phyloP scores from a whole-genome alignment of 257 asterid genomes.

The Ilex aquifolium region DNA sequence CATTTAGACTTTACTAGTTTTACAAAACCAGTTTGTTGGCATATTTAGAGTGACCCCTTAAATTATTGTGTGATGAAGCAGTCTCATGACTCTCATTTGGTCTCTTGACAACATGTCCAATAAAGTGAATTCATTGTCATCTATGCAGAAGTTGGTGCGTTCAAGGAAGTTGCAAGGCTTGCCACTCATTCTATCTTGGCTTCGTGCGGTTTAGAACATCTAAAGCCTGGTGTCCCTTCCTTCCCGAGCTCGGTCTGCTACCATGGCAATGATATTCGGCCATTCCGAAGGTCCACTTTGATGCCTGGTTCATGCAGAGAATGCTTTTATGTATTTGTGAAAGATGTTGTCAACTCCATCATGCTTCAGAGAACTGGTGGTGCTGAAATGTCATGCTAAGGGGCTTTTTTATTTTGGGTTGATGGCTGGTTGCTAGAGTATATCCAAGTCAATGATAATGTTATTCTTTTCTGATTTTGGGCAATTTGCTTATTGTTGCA shows the following conservation, averaged over 20 bases:
- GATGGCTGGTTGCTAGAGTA: neutral
- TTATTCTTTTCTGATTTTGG: too few species aligned
- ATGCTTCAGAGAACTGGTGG: conserved; percentile 26
- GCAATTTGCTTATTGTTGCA: too few species aligned
- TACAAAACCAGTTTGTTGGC: neutral
- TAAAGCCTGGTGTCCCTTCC: conserved; percentile 24
- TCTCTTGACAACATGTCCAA: neutral
- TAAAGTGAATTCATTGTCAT: conserved; percentile 4
- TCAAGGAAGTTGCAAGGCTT: conserved; percentile 59
- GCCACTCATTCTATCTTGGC: conserved; percentile 66
- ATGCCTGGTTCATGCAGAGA: conserved; percentile 63
- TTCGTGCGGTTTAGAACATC: conserved; percentile 60
- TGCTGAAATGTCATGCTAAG: neutral
- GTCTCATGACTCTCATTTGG: neutral
- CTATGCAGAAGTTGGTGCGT: conserved; percentile 39
- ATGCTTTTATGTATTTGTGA: conserved; percentile 57
- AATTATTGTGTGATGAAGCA: too few species aligned
- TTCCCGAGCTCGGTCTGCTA: conserved; percentile 35
- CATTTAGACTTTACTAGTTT: too few species aligned
- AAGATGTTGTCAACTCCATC: conserved; percentile 42
- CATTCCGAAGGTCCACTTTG: conserved; percentile 36
- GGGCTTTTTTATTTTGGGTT: too few species aligned
- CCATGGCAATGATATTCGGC: conserved; percentile 29
- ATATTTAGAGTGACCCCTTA: neutral
- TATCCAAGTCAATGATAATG: too few species aligned